Base-by-base conservation (phyloP, 306 rosid genomes). In the Pyrus bretschneideri region DNA sequence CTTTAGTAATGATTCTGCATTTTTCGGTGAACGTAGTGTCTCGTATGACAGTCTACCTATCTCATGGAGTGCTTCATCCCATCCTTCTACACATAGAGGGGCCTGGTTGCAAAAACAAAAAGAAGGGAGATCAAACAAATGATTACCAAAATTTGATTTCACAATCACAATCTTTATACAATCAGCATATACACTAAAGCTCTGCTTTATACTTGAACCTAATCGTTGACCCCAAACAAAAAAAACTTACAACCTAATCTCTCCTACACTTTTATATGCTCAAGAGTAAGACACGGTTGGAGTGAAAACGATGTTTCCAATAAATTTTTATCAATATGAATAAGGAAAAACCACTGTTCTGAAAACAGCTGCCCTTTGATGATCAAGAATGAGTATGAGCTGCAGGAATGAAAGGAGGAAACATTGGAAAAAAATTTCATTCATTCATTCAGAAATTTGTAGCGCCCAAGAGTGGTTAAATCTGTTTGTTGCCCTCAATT, bases 41-140 rank as follows among this genome's bases (percentile, higher is more conserved):
- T 94, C 94, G 31, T 82, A 76, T 51, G 98, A 94, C 85, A 94
- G 79, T 89, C 90, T 94, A n/a, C 97, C 93, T 70, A 94, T 90
- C 93, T 94, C 98, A 58, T 91, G 94, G 64, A 91, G 88, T 1
- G 97, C 98, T 76, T 89, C 93, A 30, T 94, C 98, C 97, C 98
- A 94, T 55, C 98, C 96, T 81, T 94, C 94, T 57, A 91, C 93
- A 83, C 82, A 90, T 63, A 94, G 78, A 65, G 97, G 91, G 70
- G 93, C 93, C 98, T 94, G 83, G 77, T 64, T 76, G 60, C 67
- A 79, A 13, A 27, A 15, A 61, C 27, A 27, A 9, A 58, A 83
- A 23, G 54, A 23, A 70, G 64, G 42, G 75, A 70, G 60, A 63
- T 57, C 15, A 9, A 52, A 42, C 22, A 38, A 66, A 73, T 3